These are phyloP conservation scores for Neofusicoccum kwambonambiense DNA, from an alignment of 2,329 filamentous ascomycete genomes.

Conservation along the genomic window DNA sequence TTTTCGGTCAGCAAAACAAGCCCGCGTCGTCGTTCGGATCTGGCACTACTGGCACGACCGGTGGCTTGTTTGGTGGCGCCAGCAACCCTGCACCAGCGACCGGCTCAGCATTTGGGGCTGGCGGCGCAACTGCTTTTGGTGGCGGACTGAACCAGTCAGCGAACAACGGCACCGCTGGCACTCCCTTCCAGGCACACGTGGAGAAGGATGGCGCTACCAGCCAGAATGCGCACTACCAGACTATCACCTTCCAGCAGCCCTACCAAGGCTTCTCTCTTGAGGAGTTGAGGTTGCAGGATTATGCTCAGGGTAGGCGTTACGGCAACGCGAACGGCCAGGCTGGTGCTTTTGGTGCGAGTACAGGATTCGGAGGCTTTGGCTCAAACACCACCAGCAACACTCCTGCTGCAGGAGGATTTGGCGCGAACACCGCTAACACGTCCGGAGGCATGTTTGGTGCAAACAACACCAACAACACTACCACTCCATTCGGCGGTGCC, in stretches of 20 bases:
- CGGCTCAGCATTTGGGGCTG: constrained; percentile 41
- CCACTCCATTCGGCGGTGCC: constrained; percentile 21
- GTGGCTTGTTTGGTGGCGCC: constrained; percentile 38
- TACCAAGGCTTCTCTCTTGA: constrained; percentile 92
- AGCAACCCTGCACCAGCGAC: constrained; percentile 24
- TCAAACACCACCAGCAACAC: constrained; percentile 38
- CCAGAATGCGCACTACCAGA: constrained; percentile 69
- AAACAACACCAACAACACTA: constrained; percentile 34
- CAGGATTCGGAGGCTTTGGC: constrained; percentile 53
- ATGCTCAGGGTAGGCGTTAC: constrained; percentile 78
- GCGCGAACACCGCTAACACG: constrained; percentile 37
- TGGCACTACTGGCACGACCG: constrained; percentile 30
- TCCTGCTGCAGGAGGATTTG: constrained; percentile 46
- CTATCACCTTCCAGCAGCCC: constrained; percentile 72
- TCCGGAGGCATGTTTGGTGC: constrained; percentile 46
- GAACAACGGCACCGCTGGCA: constrained; percentile 62
- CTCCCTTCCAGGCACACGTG: constrained; percentile 64
- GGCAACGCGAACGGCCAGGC: constrained; percentile 79
- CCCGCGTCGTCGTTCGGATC: constrained; percentile 52
- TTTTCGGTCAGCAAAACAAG: constrained; percentile 42
- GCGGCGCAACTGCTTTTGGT: constrained; percentile 40
- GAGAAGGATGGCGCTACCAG: constrained; percentile 67
- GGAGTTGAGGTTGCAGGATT: constrained; percentile 69
- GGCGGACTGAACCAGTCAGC: constrained; percentile 47
- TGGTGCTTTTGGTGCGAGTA: constrained; percentile 75